Base-by-base conservation (phyloP, 768 basidiomycete species). In the Baorangia bicolor region DNA sequence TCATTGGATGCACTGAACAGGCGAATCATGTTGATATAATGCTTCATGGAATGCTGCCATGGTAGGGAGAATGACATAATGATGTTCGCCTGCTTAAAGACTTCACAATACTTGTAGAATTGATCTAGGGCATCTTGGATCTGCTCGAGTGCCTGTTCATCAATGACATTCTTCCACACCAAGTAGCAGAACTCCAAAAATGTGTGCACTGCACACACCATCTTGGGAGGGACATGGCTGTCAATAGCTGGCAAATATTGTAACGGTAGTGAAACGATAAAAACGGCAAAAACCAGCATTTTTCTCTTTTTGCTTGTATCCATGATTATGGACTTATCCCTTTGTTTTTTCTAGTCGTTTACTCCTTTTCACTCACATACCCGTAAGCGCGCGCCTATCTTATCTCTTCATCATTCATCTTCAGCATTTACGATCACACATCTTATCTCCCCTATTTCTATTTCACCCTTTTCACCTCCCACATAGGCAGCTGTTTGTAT, bases 161-260 rank as follows among this genome's bases (percentile, higher is more conserved):
- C 46, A 5, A 73, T 55, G 5, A 59, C 34, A 20, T 63, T 41
- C 16, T 43, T 0, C 59, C 64, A 58, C 0, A 69, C 65, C 2
- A 72, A 42, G 42, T 75, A 75, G 28, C 72, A 73, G 40, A 75
- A 70, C 6, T 76, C 69, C 0, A 69, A 20, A 18, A 72, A 65
- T 0, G 63, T 56, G 10, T 34, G 9, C 9, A 73, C 18, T 2
- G 62, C 50, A 9, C 47, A 8, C 9, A 69, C 60, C 3, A 71
- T 57, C 0, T 65, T 52, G 0, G 39, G 13, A 0, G 64, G 64
- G 0, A 73, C 50, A 45, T 64, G 52, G 0, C 65, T 68, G 1
- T 53, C 53, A 35, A 72, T 70, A 1, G 67, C 65, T 1, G 64
- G 52, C n/a, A n/a, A n/a, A n/a, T n/a, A n/a, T n/a, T n/a, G n/a